phyloP scores from a whole-genome alignment of 2,329 filamentous ascomycete genomes.

The Hymenoscyphus linearis region DNA sequence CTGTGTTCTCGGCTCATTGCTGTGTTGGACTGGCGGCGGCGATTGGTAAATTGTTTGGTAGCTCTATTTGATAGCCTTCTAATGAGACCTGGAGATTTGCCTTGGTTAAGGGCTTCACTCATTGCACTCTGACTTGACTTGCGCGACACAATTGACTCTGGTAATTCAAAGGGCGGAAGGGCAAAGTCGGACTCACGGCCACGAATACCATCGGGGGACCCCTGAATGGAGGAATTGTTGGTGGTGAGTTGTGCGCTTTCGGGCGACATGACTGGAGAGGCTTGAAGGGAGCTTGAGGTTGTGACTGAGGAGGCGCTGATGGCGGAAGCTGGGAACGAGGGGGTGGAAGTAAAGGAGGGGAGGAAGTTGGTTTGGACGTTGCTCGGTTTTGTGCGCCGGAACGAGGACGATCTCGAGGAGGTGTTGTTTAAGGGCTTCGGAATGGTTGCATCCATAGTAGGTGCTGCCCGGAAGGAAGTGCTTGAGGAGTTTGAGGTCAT shows the following conservation, averaged over 20 bases:
- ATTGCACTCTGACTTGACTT: slow-evolving; percentile 59
- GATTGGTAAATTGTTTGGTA: slow-evolving; percentile 53
- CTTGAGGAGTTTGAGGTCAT: slow-evolving; percentile 21
- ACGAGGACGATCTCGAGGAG: slow-evolving; percentile 18
- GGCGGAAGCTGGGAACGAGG: slow-evolving; percentile 45
- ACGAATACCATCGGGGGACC: slow-evolving; percentile 59
- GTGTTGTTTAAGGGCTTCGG: slow-evolving; percentile 5
- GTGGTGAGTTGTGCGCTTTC: slow-evolving; percentile 45
- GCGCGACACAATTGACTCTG: slow-evolving; percentile 62
- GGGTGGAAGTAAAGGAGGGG: slow-evolving; percentile 22
- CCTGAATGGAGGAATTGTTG: slow-evolving; percentile 58
- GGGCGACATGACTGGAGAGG: slow-evolving; percentile 53
- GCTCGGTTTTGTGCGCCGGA: slow-evolving; percentile 24
- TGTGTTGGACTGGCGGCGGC: slow-evolving; percentile 70
- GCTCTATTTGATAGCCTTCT: slow-evolving; percentile 80
- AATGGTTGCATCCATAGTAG: slow-evolving; percentile 8
- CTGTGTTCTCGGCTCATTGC: slow-evolving; percentile 79
- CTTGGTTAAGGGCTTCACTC: slow-evolving; percentile 51
- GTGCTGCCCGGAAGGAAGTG: slow-evolving; percentile 16
- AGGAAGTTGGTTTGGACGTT: slow-evolving; percentile 31
- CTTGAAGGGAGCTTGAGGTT: slow-evolving; percentile 47
- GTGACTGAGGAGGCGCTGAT: slow-evolving; percentile 52
- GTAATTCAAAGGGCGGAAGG: slow-evolving; percentile 59
- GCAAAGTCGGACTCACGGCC: slow-evolving; percentile 49
- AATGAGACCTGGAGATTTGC: slow-evolving; percentile 65